A percentile compares a stretch with the other conserved stretches of the same genome.
These are phyloP conservation scores for Phytophthora nicotianae DNA, from an alignment of 352 stramenopile species.

Conservation along the genomic window DNA sequence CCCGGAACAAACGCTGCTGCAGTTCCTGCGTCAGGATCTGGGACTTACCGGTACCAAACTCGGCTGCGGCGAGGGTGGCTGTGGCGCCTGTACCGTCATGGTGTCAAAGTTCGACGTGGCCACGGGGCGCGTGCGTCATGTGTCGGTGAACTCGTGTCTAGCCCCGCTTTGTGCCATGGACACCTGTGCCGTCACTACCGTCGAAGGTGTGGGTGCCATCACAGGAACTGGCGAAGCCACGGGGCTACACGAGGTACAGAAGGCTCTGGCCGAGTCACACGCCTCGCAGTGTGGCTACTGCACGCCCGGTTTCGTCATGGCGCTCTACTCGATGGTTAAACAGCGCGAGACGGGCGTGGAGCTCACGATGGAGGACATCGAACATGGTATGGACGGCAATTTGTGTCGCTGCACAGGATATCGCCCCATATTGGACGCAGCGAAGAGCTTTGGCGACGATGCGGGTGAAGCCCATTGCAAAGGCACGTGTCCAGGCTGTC, in stretches of 20 bases:
- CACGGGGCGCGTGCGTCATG: constrained; percentile 54
- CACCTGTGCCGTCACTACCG: constrained; percentile 84
- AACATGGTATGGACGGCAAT: constrained; percentile 96
- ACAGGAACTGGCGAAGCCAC: constrained; percentile 36
- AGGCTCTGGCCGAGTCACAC: constrained; percentile 89
- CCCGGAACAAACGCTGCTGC: constrained; percentile 81
- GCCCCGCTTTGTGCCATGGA: constrained; percentile 84
- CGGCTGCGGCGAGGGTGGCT: constrained; percentile 95
- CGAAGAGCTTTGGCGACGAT: constrained; percentile 87
- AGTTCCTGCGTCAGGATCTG: constrained; percentile 80
- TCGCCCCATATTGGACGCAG: constrained; percentile 82
- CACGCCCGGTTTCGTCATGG: constrained; percentile 90
- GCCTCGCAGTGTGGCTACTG: constrained; percentile 95
- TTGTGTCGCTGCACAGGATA: constrained; percentile 95
- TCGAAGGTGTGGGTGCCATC: constrained; percentile 77
- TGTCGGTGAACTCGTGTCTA: constrained; percentile 90
- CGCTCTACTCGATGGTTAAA: constrained; percentile 84
- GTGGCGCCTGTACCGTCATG: constrained; percentile 96
- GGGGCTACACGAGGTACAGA: constrained; percentile 87
- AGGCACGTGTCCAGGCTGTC: constrained; percentile 65
- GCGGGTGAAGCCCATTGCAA: constrained; percentile 64
- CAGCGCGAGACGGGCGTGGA: constrained; percentile 68
- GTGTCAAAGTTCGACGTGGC: constrained; percentile 73
- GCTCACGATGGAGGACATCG: constrained; percentile 88
- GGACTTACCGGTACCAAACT: constrained; percentile 86